Conservation (phyloP, 106 monocot species). For the Triglochin maritima region DNA sequence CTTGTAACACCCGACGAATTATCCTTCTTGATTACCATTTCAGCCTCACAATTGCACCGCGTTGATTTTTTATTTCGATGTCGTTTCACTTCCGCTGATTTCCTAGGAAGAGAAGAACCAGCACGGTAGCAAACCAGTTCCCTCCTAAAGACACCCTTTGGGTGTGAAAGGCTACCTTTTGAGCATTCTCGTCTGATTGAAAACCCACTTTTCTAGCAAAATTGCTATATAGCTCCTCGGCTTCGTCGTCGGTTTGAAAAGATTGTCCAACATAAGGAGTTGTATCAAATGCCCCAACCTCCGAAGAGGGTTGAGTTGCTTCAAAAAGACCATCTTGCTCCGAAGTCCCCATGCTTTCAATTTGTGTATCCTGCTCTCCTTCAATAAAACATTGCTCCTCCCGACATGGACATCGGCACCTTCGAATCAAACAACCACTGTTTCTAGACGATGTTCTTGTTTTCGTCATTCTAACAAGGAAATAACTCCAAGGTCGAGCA, state of each 20-base stretch:
- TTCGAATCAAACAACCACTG: conserved; percentile 58
- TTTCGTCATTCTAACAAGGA: conserved; percentile 5
- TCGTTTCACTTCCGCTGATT: conserved; percentile 38
- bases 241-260: conserved; percentile 69
- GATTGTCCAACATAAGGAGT: conserved; percentile 56
- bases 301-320: conserved; percentile 15
- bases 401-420: conserved; percentile 52
- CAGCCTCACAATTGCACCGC: conserved; percentile 74
- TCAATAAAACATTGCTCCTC: conserved; percentile 47
- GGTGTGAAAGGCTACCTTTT: conserved; percentile 71
- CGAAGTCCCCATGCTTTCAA: neutral
- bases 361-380: conserved; percentile 33
- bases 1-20: conserved; percentile 20
- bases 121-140: conserved; percentile 87
- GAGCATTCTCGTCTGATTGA: conserved; percentile 65
- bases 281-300: conserved; percentile 1
- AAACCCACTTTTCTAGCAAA: conserved; percentile 75
- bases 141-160: conserved; percentile 63
- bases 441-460: conserved; percentile 37
- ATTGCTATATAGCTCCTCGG: conserved; percentile 53
- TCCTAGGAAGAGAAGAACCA: conserved; percentile 39
- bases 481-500: no score
- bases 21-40: conserved; percentile 80
- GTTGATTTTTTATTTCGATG: conserved; percentile 53
- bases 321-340: conserved; percentile 23